Evolutionary conservation across 306 rosid species (phyloP).

Genomic region (Dicorynia guianensis): DNA sequence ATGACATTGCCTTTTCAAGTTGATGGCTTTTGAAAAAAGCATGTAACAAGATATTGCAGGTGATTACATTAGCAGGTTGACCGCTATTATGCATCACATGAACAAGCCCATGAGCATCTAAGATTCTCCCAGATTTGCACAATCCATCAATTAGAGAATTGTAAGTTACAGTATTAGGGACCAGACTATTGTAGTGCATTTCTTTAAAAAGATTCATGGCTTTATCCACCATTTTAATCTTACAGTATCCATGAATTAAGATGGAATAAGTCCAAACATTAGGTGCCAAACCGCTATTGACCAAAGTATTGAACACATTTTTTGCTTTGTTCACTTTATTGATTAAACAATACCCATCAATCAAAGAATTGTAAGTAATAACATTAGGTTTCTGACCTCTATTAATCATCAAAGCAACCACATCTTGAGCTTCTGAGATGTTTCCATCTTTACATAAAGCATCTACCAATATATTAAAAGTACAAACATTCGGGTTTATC

Average conservation of each 20-base stretch:
- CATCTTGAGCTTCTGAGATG: not conserved
- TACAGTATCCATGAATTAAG: conserved; percentile 24
- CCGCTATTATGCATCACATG: conserved; percentile 17
- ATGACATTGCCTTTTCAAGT: not conserved
- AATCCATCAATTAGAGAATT: conserved; percentile 1
- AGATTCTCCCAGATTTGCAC: conserved; percentile 25
- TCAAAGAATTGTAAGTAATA: not conserved
- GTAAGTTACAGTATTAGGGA: not conserved
- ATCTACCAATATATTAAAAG: conserved; percentile 16
- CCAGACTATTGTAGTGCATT: not conserved
- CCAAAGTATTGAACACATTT: conserved; percentile 5
- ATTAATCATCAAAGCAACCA: not conserved
- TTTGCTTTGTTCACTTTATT: conserved; percentile 14
- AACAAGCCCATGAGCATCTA: not conserved
- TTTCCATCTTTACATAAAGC: not conserved
- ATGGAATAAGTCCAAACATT: not conserved
- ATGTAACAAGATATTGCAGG: not conserved
- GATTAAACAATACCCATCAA: conserved; percentile 22
- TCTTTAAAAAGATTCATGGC: conserved; percentile 7
- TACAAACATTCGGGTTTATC: not conserved
- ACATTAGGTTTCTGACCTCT: not conserved
- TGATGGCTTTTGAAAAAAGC: not conserved
- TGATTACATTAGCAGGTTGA: not conserved
- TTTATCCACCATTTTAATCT: conserved; percentile 20
- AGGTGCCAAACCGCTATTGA: not conserved